Evolutionary conservation across 2,329 filamentous ascomycete genomes (phyloP).

Genomic region (Pseudopyrenochaeta lycopersici): DNA sequence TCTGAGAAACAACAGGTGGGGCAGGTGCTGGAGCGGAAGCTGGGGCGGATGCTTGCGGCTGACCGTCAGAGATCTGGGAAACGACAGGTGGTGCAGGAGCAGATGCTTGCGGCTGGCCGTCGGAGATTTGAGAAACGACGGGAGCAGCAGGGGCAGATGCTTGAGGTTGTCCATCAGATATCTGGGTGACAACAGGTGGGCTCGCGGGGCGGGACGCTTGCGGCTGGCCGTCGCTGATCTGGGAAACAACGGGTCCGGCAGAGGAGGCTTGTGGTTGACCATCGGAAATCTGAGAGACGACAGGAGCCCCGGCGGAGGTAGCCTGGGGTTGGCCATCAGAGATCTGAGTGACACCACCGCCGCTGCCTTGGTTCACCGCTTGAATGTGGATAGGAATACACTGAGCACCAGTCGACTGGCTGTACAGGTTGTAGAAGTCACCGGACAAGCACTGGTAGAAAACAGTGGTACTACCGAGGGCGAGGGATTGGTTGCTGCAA

Average conservation of each 20-base stretch:
- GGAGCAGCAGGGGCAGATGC: conserved; percentile 13
- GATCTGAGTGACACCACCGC: conserved; percentile 34
- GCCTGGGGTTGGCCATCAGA: conserved; percentile 41
- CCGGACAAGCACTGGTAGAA: conserved; percentile 82
- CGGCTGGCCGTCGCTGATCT: conserved; percentile 36
- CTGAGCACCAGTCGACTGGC: conserved; percentile 72
- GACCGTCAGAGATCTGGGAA: conserved; percentile 32
- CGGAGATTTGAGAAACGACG: conserved; percentile 38
- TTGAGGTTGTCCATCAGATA: conserved; percentile 26
- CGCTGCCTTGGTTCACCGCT: conserved; percentile 19
- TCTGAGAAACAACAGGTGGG: conserved; percentile 29
- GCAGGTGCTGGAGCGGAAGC: conserved; percentile 22
- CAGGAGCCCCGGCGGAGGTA: conserved; percentile 8
- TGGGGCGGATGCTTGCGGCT: conserved; percentile 29
- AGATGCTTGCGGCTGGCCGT: conserved; percentile 36
- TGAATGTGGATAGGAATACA: conserved; percentile 61
- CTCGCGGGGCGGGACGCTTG: conserved; percentile 19
- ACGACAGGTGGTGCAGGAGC: conserved; percentile 14
- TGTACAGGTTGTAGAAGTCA: conserved; percentile 84
- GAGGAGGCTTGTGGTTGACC: conserved; percentile 36
- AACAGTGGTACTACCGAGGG: conserved; percentile 67
- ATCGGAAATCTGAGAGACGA: conserved; percentile 32
- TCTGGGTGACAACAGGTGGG: conserved; percentile 12
- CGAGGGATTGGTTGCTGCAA: conserved; percentile 73
- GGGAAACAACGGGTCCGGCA: conserved; percentile 19